Evolutionary conservation across 352 stramenopile genomes (phyloP).

Genomic region (Phytophthora uliginosa): DNA sequence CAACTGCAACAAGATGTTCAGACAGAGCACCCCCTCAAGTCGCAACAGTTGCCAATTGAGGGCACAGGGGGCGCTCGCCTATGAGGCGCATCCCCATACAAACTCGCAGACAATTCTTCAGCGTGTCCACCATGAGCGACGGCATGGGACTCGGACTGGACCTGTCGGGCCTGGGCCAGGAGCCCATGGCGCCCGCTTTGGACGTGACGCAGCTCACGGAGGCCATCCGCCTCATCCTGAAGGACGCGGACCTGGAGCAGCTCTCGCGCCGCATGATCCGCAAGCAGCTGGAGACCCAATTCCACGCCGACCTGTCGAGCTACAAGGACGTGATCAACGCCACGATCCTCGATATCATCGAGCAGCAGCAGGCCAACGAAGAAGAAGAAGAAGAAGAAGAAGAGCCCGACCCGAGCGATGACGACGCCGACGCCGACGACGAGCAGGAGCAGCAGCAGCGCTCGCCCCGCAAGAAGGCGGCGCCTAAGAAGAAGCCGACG

Average conservation of each 20-base stretch:
- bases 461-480: constrained; percentile 43
- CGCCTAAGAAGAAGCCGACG: constrained; percentile 66
- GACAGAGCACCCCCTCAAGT: constrained; percentile 1
- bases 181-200: constrained; percentile 48
- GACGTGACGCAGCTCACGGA: constrained; percentile 73
- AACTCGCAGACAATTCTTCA: background rate
- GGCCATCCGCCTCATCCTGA: constrained; percentile 82
- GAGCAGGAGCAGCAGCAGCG: constrained; percentile 46
- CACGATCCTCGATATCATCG: constrained; percentile 84
- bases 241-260: constrained; percentile 86
- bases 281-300: constrained; percentile 87
- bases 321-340: constrained; percentile 90
- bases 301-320: constrained; percentile 77
- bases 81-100: constrained; percentile 13
- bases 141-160: constrained; percentile 69
- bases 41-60: constrained; percentile 11
- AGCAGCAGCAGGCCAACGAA: constrained; percentile 79
- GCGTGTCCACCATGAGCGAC: constrained; percentile 55
- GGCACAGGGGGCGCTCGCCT: background rate
- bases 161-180: constrained; percentile 60
- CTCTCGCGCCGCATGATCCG: constrained; percentile 90
- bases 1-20: constrained; percentile 25
- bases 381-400: constrained; percentile 62
- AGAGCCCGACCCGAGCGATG: constrained; percentile 60
- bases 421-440: constrained; percentile 52